phyloP scores from a whole-genome alignment of 176 grass and related monocot species.

The bread wheat (Triticum aestivum) region IWGSC_CS_RefSeq_v2.1 NC_057798.1:6895787-6896286 shows the following conservation, averaged over 20 bases:
- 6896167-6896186: not conserved
- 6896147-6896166: not conserved
- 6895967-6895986: too few species aligned
- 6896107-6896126: too few species aligned
- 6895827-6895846: too few species aligned
- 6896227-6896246: constrained; percentile 78
- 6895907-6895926: not conserved
- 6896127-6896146: not conserved
- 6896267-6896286: constrained; percentile 46
- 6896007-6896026: too few species aligned
- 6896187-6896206: constrained; percentile 24
- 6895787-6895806: too few species aligned
- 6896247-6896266: constrained; percentile 63
- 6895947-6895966: too few species aligned
- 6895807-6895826: too few species aligned
- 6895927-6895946: not conserved
- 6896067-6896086: not conserved
- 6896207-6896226: constrained; percentile 86
- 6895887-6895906: too few species aligned
- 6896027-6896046: too few species aligned
- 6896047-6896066: too few species aligned
- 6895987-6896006: not conserved
- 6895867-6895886: too few species aligned
- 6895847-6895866: too few species aligned
- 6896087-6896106: not conserved